These are phyloP conservation scores for Tephrocybe sp. DNA, from an alignment of 768 basidiomycete genomes.

Conservation along the genomic window DNA sequence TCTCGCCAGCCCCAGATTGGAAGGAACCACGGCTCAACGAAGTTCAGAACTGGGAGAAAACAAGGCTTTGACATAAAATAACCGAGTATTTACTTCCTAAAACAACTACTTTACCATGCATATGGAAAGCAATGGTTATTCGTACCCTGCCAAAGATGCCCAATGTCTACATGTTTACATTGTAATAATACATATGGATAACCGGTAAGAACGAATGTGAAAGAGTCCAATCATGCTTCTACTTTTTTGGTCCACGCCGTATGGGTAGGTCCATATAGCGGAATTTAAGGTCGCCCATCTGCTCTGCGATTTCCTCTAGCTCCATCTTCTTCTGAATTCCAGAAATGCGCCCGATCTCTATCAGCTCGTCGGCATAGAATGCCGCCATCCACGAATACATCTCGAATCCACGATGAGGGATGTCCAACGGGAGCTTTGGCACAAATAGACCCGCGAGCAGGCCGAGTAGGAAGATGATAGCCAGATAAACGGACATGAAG, in stretches of 20 bases:
- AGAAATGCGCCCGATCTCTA: conserved; percentile 16
- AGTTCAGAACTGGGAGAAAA: no score
- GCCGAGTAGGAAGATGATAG: conserved; percentile 28
- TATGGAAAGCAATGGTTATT: no score
- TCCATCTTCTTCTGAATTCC: conserved; percentile 28
- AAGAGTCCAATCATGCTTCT: no score
- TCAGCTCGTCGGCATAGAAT: conserved; percentile 29
- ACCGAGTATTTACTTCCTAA: no score
- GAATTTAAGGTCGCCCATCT: conserved; percentile 28
- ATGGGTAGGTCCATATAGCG: conserved; percentile 17
- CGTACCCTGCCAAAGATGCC: no score
- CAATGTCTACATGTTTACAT: no score
- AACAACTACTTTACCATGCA: no score
- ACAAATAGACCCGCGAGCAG: conserved; percentile 29
- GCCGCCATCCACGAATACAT: conserved; percentile 31
- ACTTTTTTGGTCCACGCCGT: background rate
- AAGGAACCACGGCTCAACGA: no score
- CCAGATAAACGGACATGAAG: conserved; percentile 24
- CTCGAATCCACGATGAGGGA: conserved; percentile 30
- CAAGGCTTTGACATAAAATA: no score
- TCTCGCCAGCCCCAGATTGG: no score
- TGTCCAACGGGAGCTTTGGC: conserved; percentile 24
- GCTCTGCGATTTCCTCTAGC: conserved; percentile 26
- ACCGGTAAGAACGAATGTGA: no score
- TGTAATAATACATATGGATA: no score